A percentile compares a stretch with the other conserved stretches of the same genome.
Conservation (phyloP, 176 grass and related monocot species). For the Microstegium vimineum region DNA sequence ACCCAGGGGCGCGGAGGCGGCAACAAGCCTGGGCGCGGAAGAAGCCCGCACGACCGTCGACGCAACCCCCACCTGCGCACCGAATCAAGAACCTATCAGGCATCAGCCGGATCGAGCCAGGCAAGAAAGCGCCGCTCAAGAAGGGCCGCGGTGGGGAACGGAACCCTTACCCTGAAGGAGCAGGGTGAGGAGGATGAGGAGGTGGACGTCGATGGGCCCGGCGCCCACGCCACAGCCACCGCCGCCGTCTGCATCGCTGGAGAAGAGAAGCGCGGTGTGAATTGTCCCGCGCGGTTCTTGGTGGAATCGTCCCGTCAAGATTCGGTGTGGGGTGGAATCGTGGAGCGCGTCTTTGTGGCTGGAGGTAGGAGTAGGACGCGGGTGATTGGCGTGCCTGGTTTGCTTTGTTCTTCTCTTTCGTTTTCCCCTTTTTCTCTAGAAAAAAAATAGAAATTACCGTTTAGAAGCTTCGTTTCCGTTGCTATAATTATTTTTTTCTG, state of each 20-base stretch:
- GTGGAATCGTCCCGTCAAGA: not conserved
- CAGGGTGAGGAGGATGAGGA: slow-evolving; percentile 29
- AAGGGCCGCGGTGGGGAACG: not conserved
- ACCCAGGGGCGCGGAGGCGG: not conserved
- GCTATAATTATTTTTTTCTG: not conserved
- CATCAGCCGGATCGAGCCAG: slow-evolving; percentile 1
- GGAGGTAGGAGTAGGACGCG: not conserved
- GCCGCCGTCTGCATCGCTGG: slow-evolving; percentile 54
- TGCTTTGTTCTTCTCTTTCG: not conserved
- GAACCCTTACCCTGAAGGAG: slow-evolving; percentile 25
- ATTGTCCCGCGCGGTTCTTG: not conserved
- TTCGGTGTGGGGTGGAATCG: not conserved
- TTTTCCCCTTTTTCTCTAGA: not conserved
- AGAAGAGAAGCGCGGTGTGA: not conserved
- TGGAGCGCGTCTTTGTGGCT: slow-evolving; percentile 9
- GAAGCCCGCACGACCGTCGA: slow-evolving; percentile 14
- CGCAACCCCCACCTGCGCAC: slow-evolving; percentile 23
- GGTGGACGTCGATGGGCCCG: slow-evolving; percentile 36
- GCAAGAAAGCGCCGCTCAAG: not conserved
- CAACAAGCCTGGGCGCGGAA: slow-evolving; percentile 19
- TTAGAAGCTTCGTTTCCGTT: not conserved
- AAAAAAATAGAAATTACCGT: not conserved
- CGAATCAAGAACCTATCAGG: slow-evolving; percentile 24
- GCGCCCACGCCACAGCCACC: slow-evolving; percentile 28
- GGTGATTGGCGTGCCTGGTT: not conserved